Base-by-base conservation (phyloP, 1,139 yeast genomes). In the Candida sp. region DNA sequence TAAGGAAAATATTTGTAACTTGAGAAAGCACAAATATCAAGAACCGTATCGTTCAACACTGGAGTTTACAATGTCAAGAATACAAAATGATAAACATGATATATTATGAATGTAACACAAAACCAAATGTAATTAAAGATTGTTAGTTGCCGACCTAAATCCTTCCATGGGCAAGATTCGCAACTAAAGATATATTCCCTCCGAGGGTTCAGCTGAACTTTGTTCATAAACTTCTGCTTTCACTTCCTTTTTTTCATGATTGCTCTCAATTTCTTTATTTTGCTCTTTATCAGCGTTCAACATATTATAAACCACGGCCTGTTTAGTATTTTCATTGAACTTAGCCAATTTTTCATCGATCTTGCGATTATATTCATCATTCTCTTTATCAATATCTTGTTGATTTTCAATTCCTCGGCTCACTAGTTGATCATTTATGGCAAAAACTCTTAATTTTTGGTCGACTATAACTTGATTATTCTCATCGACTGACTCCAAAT, bases 401-500 rank as follows among this genome's bases (percentile, higher is more conserved):
- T 45, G 45, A 35, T 38, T 40, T 5, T 49, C 40, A 25, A 63
- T 47, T 0, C 73, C 73, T 37, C 75, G 51, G 5, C 38, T 40
- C 4, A 43, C 43, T 36, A 72, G 50, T 45, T 70, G 74, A 4
- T 48, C 45, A 21, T 56, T 53, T 9, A 70, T 41, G 4, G 50
- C 52, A 9, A 41, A 49, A 3, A 67, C 41, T 35, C 72, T 49
- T 30, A 50, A 53, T 6, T 45, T 41, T 49, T 73, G 74, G 39
- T 58, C 63, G 3, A 46, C 45, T 9, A 71, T 58, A 29, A 67
- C 73, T 8, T 37, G 51, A 8, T 53, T 47, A 49, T 73, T 73
- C 46, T 73, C 78, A 21, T 49, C 49, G 5, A 70, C 57, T 4
- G 73, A 57, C 9, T 61, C 66, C 15, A 45, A 39, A 48, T 64